A percentile compares a stretch with the other conserved stretches of the same genome.
phyloP scores from a whole-genome alignment of 768 basidiomycete species.

The Ramaria rubella region DNA sequence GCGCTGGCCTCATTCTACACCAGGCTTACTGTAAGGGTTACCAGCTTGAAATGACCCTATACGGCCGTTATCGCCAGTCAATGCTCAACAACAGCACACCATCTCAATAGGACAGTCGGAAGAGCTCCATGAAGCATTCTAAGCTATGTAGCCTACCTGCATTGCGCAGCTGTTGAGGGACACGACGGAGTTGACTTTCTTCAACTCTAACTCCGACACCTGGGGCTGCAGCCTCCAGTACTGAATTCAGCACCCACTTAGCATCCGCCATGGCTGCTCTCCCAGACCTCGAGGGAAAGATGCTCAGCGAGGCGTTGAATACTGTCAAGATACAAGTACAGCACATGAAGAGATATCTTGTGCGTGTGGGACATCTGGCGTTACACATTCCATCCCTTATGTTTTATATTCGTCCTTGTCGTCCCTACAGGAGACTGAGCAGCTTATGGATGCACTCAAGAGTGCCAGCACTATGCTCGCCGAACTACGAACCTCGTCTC shows the following conservation, averaged over 20 bases:
- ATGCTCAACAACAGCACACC: too few relatives aligned
- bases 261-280: constrained; percentile 24
- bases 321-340: constrained; percentile 88
- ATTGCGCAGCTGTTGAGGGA: neutral
- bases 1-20: too few relatives aligned
- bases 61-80: too few relatives aligned
- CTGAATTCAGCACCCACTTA: neutral
- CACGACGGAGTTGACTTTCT: neutral
- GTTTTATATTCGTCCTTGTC: neutral
- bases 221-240: neutral
- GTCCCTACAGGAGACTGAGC: constrained; percentile 73
- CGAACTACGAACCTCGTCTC: constrained; percentile 86
- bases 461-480: constrained; percentile 96
- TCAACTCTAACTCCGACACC: neutral
- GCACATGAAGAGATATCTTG: constrained; percentile 92
- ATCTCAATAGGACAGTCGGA: too few relatives aligned
- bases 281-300: constrained; percentile 63
- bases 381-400: constrained; percentile 10
- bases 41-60: too few relatives aligned
- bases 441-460: constrained; percentile 98
- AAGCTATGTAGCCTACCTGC: too few relatives aligned
- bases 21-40: too few relatives aligned
- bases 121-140: too few relatives aligned
- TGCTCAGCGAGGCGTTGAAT: constrained; percentile 76
- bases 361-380: constrained; percentile 32